These are phyloP conservation scores for Trichoderma gamsii DNA, from an alignment of 495 filamentous ascomycete genomes.

Conservation along the genomic window DNA sequence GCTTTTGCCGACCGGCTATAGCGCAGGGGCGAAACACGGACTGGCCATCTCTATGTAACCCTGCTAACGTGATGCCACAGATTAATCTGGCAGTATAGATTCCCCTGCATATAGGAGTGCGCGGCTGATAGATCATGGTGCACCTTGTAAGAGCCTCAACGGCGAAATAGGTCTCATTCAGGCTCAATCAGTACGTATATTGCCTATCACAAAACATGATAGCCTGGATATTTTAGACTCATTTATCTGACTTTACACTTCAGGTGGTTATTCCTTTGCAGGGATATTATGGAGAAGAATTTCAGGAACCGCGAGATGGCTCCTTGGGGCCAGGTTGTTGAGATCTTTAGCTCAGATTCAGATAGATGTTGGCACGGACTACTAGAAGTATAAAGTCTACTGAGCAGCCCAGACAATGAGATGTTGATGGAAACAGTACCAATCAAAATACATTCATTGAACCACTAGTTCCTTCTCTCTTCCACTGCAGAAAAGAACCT, in stretches of 20 bases:
- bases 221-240: not conserved
- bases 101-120: not conserved
- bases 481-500: too few relatives aligned
- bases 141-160: not conserved
- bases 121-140: not conserved
- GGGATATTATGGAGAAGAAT: not conserved
- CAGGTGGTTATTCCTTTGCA: not conserved
- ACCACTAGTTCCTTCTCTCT: too few relatives aligned
- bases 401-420: not conserved
- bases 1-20: constrained; percentile 11
- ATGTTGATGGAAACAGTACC: not conserved
- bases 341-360: not conserved
- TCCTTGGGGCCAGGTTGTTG: not conserved
- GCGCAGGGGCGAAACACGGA: not conserved
- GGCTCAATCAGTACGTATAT: not conserved
- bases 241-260: not conserved
- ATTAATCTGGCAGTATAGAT: not conserved
- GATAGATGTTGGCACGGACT: not conserved
- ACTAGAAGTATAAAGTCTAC: not conserved
- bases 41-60: not conserved
- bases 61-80: not conserved
- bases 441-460: not conserved
- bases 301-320: not conserved
- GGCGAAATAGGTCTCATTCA: not conserved
- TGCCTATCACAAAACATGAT: not conserved